Conservation (phyloP, 352 stramenopile genomes). For the Bremia lactucae region DNA sequence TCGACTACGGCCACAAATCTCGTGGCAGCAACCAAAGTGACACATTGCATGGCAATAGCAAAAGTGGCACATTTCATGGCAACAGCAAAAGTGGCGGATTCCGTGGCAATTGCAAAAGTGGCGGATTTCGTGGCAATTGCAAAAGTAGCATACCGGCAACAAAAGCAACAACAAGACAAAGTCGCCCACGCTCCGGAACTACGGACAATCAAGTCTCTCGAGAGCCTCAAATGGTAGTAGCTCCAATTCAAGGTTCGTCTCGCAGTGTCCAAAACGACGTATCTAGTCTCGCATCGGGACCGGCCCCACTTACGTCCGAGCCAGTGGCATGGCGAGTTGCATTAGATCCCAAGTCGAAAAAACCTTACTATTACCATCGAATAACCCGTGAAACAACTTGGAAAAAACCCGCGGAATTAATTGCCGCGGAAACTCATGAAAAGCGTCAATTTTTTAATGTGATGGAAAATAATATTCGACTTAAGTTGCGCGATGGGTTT, state of each 20-base stretch:
- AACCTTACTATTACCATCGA: conserved; percentile 96
- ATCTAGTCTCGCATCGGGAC: background rate
- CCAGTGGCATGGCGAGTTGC: conserved; percentile 66
- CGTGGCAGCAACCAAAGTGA: no score
- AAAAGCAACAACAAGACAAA: conserved; percentile 9
- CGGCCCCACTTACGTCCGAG: background rate
- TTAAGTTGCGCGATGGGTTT: conserved; percentile 61
- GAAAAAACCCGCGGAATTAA: conserved; percentile 87
- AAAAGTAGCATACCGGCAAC: background rate
- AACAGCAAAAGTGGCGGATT: conserved; percentile 7
- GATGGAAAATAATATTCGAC: conserved; percentile 95
- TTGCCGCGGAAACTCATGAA: conserved; percentile 71
- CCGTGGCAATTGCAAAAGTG: conserved; percentile 6
- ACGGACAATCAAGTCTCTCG: background rate
- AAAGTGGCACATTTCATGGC: background rate
- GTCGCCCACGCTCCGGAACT: conserved; percentile 6
- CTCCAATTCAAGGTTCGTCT: conserved; percentile 1
- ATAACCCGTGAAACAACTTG: conserved; percentile 94
- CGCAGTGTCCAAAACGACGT: background rate
- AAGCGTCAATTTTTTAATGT: conserved; percentile 88
- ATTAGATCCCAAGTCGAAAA: conserved; percentile 73
- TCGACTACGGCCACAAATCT: no score
- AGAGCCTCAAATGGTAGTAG: background rate
- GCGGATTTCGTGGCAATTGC: no score
- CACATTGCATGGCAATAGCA: background rate